Evolutionary conservation across 1,284 basidiomycete species (phyloP), one percentile per base, ranked within the genome.

Genomic region (Papiliotrema terrestris): DNA sequence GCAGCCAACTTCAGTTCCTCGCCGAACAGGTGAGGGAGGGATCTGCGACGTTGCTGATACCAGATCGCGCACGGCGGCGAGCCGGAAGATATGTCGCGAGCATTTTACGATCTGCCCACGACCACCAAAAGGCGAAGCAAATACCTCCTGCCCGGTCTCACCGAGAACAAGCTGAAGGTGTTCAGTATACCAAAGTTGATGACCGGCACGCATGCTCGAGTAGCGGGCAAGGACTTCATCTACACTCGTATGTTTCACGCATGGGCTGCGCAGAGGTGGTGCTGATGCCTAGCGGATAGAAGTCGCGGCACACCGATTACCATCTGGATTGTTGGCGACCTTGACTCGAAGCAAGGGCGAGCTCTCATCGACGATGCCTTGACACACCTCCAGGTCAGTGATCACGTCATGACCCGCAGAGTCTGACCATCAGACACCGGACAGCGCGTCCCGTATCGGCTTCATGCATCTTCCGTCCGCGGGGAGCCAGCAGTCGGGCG

Each of bases 21-120:
- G 87, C 89, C 72, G 84, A 88, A 69, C 80, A 84, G 79, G 88
- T 86, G 44, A 22, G 79, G 19, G 8, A 11, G 23, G 52, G 43
- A 32, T n/a, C 3, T 47, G 32, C 32, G 49, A 57, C 20, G 46
- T 54, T 35, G 32, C 58, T 25, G 55, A 50, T 20, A n/a, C 22
- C 59, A 91, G 85, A 76, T 92, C 15, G 88, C 89, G 69, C 73
- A 77, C 45, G 83, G 85, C 2, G 73, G 79, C 35, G 69, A 94
- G 17, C 80, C 79, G 2, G 86, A 90, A 44, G 63, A 77, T 20
- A 80, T 92, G 47, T 77, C 84, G 13, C 87, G 81, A 5, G 90
- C 87, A 75, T 97, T 97, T 78, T 98, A 96, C 71, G 90, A 96
- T 68, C 81, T 92, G 2, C 88, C 91, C 0, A 83, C 82, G 0